Conservation (phyloP, 441 rosid species). For the Viola pubescens region DNA sequence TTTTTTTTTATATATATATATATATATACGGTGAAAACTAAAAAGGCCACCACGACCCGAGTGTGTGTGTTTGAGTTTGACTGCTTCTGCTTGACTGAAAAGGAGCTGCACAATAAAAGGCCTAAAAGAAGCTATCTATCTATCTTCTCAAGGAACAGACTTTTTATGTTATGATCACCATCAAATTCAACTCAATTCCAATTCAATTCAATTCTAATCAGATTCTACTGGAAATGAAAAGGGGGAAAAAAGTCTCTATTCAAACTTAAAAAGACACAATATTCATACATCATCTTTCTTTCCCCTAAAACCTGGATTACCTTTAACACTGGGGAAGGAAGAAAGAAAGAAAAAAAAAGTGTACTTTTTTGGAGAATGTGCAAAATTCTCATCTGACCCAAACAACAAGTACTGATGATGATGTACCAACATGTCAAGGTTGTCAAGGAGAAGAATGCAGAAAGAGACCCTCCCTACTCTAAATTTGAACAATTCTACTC, state of each 20-base stretch:
- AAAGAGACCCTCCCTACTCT: slow-evolving; percentile 14
- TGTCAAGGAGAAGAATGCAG: background rate
- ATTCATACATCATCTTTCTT: slow-evolving; percentile 10
- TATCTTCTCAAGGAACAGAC: background rate
- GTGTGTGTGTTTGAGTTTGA: background rate
- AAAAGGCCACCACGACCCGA: no score
- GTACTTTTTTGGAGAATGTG: slow-evolving; percentile 31
- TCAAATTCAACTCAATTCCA: background rate
- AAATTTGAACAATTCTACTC: background rate
- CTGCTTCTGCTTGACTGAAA: background rate
- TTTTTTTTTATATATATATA: no score
- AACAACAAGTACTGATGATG: background rate
- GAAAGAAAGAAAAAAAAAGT: background rate
- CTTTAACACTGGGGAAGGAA: slow-evolving; percentile 9
- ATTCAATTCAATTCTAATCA: background rate
- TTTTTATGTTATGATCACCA: background rate
- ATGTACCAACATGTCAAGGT: no score
- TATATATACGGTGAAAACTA: no score
- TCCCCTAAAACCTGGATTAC: slow-evolving; percentile 38
- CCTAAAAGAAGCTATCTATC: no score
- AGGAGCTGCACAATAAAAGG: background rate
- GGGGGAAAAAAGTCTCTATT: slow-evolving; percentile 20
- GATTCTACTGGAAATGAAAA: slow-evolving; percentile 2
- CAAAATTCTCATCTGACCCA: slow-evolving; percentile 26
- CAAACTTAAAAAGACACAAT: slow-evolving; percentile 24